Base-by-base conservation (phyloP, 768 basidiomycete genomes). In the Terana coerulea region DNA sequence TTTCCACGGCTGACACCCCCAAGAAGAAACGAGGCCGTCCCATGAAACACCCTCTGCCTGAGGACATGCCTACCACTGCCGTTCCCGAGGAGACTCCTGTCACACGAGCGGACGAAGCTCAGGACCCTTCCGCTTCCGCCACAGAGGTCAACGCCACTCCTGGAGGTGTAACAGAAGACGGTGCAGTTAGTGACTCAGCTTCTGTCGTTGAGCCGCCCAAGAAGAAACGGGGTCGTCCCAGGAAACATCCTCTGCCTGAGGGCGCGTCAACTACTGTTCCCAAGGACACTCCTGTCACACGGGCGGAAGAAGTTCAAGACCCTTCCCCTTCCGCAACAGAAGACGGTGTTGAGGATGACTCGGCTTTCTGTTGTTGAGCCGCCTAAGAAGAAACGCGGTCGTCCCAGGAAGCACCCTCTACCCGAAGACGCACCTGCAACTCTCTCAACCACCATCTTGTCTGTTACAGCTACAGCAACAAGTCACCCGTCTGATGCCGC, bases 1-100 rank as follows among this genome's bases (percentile, higher is more conserved):
- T 10, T 34, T 10, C 19, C 24, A 8, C n/a, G 8, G n/a, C 39
- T 40, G 10, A 9, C 10, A 40, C 31, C 10, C 41, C 26, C 4
- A 41, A 40, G 28, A 53, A 43, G 46, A 53, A 42, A 31, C 43
- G 51, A 6, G 51, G 51, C 4, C 28, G 51, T 11, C 39, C 39
- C 10, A 15, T 22, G 39, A 40, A 40, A 19, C n/a, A 9, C n/a
- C 39, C 9, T 12, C 21, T 22, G 12, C 17, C 10, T n/a, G n/a
- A n/a, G n/a, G n/a, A n/a, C n/a, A n/a, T n/a, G n/a, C n/a, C n/a
- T n/a, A n/a, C 45, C 10, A 3, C 45, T 34, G 25, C 31, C 29
- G 25, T 34, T 29, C 36, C n/a, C 40, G 17, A 39, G 22, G 48
- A 5, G 26, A 36, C 21, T 34, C 17, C n/a, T n/a, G n/a, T n/a